Percentiles rank a stretch among this genome's conserved stretches.
Conservation (phyloP, 257 asterid genomes). For the Jacaranda mimosifolia region DNA sequence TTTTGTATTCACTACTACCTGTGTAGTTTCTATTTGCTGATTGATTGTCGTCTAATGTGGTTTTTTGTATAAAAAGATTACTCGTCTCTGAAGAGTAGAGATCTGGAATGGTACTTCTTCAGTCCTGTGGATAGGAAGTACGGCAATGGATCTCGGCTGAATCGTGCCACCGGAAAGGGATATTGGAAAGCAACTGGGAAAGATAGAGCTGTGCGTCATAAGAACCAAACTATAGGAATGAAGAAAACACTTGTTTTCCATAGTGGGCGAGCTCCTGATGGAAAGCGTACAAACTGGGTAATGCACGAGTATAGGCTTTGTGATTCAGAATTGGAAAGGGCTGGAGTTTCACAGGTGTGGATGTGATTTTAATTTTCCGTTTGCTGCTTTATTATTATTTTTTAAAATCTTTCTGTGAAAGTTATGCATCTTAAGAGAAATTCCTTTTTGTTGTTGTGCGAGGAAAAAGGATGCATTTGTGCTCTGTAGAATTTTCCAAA, state of each 20-base stretch:
- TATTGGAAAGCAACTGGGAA: constrained; percentile 98
- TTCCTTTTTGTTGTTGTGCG: constrained; percentile 49
- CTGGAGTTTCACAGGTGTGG: constrained; percentile 85
- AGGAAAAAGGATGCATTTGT: constrained; percentile 88
- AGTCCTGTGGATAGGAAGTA: constrained; percentile 92
- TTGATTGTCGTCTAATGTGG: constrained; percentile 12
- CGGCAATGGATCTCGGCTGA: constrained; percentile 91
- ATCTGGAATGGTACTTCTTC: constrained; percentile 94
- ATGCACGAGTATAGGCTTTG: constrained; percentile 96
- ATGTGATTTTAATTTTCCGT: background rate
- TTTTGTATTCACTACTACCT: background rate
- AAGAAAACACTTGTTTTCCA: constrained; percentile 93
- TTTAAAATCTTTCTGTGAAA: constrained; percentile 9
- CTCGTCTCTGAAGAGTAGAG: constrained; percentile 81
- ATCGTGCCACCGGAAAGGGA: constrained; percentile 93
- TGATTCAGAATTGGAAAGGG: constrained; percentile 72
- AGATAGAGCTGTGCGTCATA: constrained; percentile 81
- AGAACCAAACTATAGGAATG: constrained; percentile 77
- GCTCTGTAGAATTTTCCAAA: constrained; percentile 94
- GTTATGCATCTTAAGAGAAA: constrained; percentile 42
- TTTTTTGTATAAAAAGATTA: constrained; percentile 46
- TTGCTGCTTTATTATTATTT: constrained; percentile 7
- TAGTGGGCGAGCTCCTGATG: constrained; percentile 95
- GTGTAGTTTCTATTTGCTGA: background rate
- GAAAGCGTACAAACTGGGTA: constrained; percentile 95